phyloP scores from a whole-genome alignment of 1,284 basidiomycete genomes.

The Malassezia pachydermatis region DNA sequence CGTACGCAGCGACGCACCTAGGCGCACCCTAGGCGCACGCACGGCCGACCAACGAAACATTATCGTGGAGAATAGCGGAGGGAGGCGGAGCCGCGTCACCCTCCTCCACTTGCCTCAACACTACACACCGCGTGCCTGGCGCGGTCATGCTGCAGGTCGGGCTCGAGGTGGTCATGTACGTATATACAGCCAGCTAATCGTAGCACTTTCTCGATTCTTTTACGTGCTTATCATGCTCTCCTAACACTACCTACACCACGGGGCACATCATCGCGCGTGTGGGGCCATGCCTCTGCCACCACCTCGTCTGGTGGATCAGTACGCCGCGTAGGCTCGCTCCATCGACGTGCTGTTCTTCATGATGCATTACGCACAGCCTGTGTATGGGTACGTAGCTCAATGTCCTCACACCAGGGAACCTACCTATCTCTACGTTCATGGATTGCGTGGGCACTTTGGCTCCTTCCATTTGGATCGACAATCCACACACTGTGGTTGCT shows the following conservation, averaged over 20 bases:
- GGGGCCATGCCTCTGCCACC: conserved; percentile 1
- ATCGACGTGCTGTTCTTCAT: conserved; percentile 3
- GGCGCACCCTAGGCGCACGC: too few species aligned
- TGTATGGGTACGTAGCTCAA: conserved; percentile 5
- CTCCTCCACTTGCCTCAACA: not conserved
- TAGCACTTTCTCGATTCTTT: not conserved
- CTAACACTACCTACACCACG: not conserved
- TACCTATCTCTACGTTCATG: conserved; percentile 1
- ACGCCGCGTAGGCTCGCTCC: conserved; percentile 8
- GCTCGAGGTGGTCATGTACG: conserved; percentile 11
- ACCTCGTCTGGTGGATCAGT: not conserved
- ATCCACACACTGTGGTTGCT: conserved; percentile 10
- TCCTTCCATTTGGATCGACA: conserved; percentile 11
- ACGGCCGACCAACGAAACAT: not conserved
- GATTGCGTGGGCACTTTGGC: conserved; percentile 5
- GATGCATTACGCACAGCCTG: not conserved
- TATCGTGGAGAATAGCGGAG: not conserved
- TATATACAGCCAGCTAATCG: not conserved
- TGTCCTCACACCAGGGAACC: not conserved
- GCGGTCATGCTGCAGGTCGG: not conserved
- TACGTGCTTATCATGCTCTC: conserved; percentile 9
- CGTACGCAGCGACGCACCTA: not conserved
- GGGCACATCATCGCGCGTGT: not conserved
- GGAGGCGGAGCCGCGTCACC: too few species aligned
- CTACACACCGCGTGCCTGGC: not conserved